Conservation (phyloP, 2,329 filamentous ascomycete genomes). For the Alternaria gaisen region DNA sequence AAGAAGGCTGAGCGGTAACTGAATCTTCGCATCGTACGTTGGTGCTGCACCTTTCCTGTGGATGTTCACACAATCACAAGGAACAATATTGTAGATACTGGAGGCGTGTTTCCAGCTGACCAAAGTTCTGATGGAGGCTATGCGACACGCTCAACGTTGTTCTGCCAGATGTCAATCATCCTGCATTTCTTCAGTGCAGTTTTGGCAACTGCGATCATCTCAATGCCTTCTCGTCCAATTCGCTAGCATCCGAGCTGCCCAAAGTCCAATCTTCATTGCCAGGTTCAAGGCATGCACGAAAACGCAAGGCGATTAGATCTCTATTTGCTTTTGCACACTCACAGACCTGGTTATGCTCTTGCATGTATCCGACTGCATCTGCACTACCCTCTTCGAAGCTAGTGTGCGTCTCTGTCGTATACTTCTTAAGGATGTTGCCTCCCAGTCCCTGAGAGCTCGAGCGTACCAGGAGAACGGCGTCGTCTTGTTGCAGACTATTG, state of each 20-base stretch:
- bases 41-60: constrained; percentile 54
- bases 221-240: constrained; percentile 9
- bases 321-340: constrained; percentile 48
- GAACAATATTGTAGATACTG: constrained; percentile 1
- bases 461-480: constrained; percentile 51
- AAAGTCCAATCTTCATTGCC: constrained; percentile 37
- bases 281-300: constrained; percentile 49
- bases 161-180: constrained; percentile 51
- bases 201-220: constrained; percentile 24
- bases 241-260: constrained; percentile 8
- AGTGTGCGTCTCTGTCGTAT: constrained; percentile 28
- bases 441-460: constrained; percentile 52
- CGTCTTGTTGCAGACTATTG: constrained; percentile 31
- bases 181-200: constrained; percentile 22
- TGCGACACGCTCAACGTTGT: constrained; percentile 44
- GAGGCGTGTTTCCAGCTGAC: neutral
- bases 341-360: constrained; percentile 49
- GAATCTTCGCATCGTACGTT: constrained; percentile 31
- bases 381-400: constrained; percentile 39
- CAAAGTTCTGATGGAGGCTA: constrained; percentile 40
- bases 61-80: constrained; percentile 40
- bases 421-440: constrained; percentile 45
- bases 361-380: constrained; percentile 41
- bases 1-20: constrained; percentile 39
- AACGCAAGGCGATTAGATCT: constrained; percentile 52